Conservation (phyloP, 208 protist species). For the Herpetomonas tarakana region DNA sequence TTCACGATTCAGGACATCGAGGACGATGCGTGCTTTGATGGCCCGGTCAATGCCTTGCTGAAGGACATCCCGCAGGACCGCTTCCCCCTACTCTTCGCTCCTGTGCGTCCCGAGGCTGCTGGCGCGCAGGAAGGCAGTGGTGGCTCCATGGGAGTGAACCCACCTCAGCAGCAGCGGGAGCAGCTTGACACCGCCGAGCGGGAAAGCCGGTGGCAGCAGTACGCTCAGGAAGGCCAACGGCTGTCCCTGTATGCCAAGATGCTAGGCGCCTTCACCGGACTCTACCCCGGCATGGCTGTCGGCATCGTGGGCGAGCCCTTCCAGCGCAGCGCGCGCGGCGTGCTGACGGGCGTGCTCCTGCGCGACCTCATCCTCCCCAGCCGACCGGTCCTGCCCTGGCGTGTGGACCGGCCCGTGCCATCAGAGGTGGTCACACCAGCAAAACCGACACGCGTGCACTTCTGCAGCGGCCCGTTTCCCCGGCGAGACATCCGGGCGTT, state of each 20-base stretch:
- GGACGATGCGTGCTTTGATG: slow-evolving; percentile 54
- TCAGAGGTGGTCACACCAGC: not conserved
- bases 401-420: slow-evolving; percentile 35
- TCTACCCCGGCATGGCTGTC: slow-evolving; percentile 82
- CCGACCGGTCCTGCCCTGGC: slow-evolving; percentile 63
- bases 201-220: not conserved
- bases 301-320: slow-evolving; percentile 80
- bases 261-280: slow-evolving; percentile 57
- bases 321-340: slow-evolving; percentile 63
- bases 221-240: slow-evolving; percentile 13
- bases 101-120: not conserved
- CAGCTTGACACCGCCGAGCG: slow-evolving; percentile 11
- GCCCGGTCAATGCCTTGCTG: slow-evolving; percentile 45
- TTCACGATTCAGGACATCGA: slow-evolving; percentile 61
- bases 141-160: slow-evolving; percentile 9
- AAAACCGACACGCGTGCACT: slow-evolving; percentile 57
- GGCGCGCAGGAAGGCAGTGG: not conserved
- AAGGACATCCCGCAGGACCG: slow-evolving; percentile 11
- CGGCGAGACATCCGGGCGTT: slow-evolving; percentile 48
- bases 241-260: slow-evolving; percentile 71
- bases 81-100: slow-evolving; percentile 12
- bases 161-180: slow-evolving; percentile 8
- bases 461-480: slow-evolving; percentile 85
- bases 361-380: slow-evolving; percentile 60
- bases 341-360: slow-evolving; percentile 74